These are phyloP conservation scores for Ploettnerulaceae sp. DNA, from an alignment of 2,329 filamentous ascomycete genomes.

Conservation along the genomic window DNA sequence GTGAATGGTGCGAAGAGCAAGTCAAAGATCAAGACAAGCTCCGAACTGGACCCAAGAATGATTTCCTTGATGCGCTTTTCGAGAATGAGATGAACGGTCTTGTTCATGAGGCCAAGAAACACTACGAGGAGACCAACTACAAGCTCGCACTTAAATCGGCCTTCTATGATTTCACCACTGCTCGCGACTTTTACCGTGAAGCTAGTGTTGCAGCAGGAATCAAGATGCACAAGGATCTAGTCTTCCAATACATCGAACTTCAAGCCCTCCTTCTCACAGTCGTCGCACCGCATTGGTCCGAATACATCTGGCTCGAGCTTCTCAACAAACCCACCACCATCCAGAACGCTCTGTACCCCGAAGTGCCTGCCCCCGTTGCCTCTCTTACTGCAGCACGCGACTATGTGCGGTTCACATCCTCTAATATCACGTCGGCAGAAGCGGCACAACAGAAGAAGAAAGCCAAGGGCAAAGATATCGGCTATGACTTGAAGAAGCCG, in stretches of 20 bases:
- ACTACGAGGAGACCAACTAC: slow-evolving; percentile 78
- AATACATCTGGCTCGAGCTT: slow-evolving; percentile 91
- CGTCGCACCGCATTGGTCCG: slow-evolving; percentile 88
- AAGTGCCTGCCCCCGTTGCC: slow-evolving; percentile 59
- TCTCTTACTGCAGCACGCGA: slow-evolving; percentile 71
- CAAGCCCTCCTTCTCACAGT: slow-evolving; percentile 79
- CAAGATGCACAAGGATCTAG: slow-evolving; percentile 79
- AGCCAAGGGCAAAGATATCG: slow-evolving; percentile 81
- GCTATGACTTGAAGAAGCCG: slow-evolving; percentile 84
- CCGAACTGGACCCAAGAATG: slow-evolving; percentile 68
- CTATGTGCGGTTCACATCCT: slow-evolving; percentile 69
- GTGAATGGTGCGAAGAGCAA: slow-evolving; percentile 90
- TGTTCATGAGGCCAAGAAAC: slow-evolving; percentile 69
- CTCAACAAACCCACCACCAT: slow-evolving; percentile 72
- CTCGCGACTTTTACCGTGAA: slow-evolving; percentile 88
- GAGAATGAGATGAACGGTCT: slow-evolving; percentile 87
- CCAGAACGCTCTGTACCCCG: slow-evolving; percentile 73
- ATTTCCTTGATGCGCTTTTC: slow-evolving; percentile 85
- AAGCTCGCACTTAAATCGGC: slow-evolving; percentile 81
- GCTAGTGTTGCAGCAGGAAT: slow-evolving; percentile 69
- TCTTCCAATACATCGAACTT: slow-evolving; percentile 76
- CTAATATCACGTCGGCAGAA: slow-evolving; percentile 82
- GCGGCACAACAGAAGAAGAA: slow-evolving; percentile 80
- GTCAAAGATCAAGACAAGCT: slow-evolving; percentile 65
- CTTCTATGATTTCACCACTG: slow-evolving; percentile 85